These are phyloP conservation scores for Suillus lakei DNA, from an alignment of 768 basidiomycete species.

Conservation along the genomic window DNA sequence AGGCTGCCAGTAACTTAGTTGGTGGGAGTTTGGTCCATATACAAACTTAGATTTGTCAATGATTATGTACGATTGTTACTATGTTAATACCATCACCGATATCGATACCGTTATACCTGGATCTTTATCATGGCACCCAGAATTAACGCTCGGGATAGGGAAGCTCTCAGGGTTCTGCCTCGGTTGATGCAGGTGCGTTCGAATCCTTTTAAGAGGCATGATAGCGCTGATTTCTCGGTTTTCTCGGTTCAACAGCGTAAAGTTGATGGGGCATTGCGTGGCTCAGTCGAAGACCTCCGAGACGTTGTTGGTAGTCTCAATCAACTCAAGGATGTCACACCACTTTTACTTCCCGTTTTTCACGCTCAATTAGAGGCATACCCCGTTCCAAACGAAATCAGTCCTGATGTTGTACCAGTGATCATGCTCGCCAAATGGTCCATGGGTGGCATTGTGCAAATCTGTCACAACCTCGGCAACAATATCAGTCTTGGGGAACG, in stretches of 20 bases:
- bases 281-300: slow-evolving; percentile 7
- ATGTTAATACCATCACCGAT: slow-evolving; percentile 15
- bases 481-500: slow-evolving; percentile 5
- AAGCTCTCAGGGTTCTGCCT: slow-evolving; percentile 1
- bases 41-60: slow-evolving; percentile 32
- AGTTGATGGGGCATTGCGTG: slow-evolving; percentile 2
- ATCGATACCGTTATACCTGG: slow-evolving; percentile 17
- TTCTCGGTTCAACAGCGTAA: background rate
- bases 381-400: slow-evolving; percentile 1
- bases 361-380: slow-evolving; percentile 7
- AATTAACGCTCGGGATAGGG: slow-evolving; percentile 4
- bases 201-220: background rate
- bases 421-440: slow-evolving; percentile 13
- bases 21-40: slow-evolving; percentile 7
- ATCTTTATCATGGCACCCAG: slow-evolving; percentile 5
- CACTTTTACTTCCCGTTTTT: slow-evolving; percentile 3
- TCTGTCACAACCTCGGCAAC: slow-evolving; percentile 6
- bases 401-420: slow-evolving; percentile 1
- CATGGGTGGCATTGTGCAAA: slow-evolving; percentile 10
- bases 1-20: background rate
- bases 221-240: background rate
- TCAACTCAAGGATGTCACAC: slow-evolving; percentile 3
- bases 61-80: background rate
- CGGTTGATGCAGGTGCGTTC: slow-evolving; percentile 5
- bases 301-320: slow-evolving; percentile 5